Evolutionary conservation across 129 eudicot genomes (phyloP).

Genomic region (Daucus carota): DNA sequence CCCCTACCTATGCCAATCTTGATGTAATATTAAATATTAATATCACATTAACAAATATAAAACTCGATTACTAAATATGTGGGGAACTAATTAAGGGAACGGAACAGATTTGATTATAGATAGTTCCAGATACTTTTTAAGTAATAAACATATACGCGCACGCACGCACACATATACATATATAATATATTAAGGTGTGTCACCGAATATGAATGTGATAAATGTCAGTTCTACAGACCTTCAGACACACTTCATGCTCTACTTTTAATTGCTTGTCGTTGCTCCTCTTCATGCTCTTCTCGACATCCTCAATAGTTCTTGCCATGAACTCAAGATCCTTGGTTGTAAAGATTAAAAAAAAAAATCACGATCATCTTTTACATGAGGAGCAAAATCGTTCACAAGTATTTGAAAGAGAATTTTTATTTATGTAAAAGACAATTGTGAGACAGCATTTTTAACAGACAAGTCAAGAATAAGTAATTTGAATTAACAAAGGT

Average conservation of each 20-base stretch:
- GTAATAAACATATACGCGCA: too few species aligned
- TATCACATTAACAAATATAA: not conserved
- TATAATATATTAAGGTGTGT: not conserved
- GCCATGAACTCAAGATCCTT: slow-evolving; percentile 94
- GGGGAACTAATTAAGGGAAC: not conserved
- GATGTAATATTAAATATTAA: not conserved
- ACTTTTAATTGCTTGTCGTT: slow-evolving; percentile 91
- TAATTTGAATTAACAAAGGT: not conserved
- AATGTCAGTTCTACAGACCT: slow-evolving; percentile 33
- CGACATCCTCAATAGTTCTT: slow-evolving; percentile 83
- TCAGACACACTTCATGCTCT: slow-evolving; percentile 77
- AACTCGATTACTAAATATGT: not conserved
- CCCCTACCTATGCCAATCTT: not conserved
- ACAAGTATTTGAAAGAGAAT: not conserved
- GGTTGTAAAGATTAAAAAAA: slow-evolving; percentile 6
- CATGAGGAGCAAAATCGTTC: not conserved
- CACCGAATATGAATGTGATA: not conserved
- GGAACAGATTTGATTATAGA: not conserved
- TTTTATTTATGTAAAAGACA: not conserved
- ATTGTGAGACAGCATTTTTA: not conserved
- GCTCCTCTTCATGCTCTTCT: slow-evolving; percentile 99
- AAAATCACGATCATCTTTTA: slow-evolving; percentile 11
- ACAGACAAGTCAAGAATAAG: not conserved
- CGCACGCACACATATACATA: too few species aligned
- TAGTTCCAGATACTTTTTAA: not conserved